phyloP scores from a whole-genome alignment of 352 stramenopile species.

The Thalassiosira hispida region DNA sequence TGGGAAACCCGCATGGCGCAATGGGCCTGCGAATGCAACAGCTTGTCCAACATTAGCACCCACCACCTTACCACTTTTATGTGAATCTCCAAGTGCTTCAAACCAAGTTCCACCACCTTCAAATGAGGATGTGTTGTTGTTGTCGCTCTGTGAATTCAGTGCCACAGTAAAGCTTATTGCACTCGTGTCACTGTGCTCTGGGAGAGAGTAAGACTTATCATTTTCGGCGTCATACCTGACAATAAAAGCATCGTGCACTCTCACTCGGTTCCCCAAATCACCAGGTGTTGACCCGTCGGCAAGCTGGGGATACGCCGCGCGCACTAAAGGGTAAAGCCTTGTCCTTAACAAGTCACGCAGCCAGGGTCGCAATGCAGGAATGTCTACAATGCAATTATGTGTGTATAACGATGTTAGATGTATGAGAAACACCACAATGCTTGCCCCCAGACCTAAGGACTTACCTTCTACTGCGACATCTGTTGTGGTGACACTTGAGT shows the following conservation, averaged over 20 bases:
- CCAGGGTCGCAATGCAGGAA: slow-evolving; percentile 50
- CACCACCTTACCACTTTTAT: slow-evolving; percentile 22
- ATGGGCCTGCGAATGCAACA: slow-evolving; percentile 46
- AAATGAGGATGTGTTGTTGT: slow-evolving; percentile 7
- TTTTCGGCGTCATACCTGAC: slow-evolving; percentile 44
- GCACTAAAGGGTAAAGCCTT: slow-evolving; percentile 39
- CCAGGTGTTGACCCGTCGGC: slow-evolving; percentile 30
- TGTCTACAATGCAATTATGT: slow-evolving; percentile 16
- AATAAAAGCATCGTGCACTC: slow-evolving; percentile 64
- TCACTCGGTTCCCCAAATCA: slow-evolving; percentile 11
- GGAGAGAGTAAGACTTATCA: slow-evolving; percentile 39
- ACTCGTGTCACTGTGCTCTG: slow-evolving; percentile 51
- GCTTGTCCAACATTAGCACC: slow-evolving; percentile 37
- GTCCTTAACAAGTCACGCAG: slow-evolving; percentile 26
- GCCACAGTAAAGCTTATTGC: slow-evolving; percentile 41
- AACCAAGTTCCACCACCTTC: slow-evolving; percentile 60
- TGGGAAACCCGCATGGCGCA: slow-evolving; percentile 44
- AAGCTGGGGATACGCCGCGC: slow-evolving; percentile 28
- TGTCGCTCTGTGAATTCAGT: slow-evolving; percentile 30
- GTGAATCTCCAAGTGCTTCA: slow-evolving; percentile 24
- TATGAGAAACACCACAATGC: neutral
- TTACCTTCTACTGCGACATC: slow-evolving; percentile 57
- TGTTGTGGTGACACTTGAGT: slow-evolving; percentile 53
- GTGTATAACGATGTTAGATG: neutral
- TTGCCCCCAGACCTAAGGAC: neutral